Percentiles rank a stretch among this genome's conserved stretches.
phyloP scores from a whole-genome alignment of 768 basidiomycete species.

The Nevesoporus exiguus region DNA sequence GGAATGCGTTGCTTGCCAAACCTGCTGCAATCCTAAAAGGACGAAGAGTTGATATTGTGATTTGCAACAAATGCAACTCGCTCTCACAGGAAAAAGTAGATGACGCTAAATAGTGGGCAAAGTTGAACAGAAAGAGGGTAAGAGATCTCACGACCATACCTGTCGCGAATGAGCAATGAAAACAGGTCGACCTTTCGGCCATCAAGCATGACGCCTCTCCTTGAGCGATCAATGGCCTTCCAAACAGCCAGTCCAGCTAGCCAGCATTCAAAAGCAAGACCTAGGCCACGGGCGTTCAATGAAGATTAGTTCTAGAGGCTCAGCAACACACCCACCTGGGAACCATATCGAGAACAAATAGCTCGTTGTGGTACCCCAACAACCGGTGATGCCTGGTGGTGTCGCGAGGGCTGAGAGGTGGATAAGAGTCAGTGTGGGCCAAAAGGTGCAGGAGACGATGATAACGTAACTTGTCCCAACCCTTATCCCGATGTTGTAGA shows the following conservation, averaged over 20 bases:
- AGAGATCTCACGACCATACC: not conserved
- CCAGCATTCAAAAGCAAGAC: constrained; percentile 1
- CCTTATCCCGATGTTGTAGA: not conserved
- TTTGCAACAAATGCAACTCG: too few relatives aligned
- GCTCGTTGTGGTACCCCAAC: not conserved
- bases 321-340: not conserved
- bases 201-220: not conserved
- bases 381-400: not conserved
- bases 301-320: too few relatives aligned
- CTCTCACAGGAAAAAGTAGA: not conserved
- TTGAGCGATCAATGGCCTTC: not conserved
- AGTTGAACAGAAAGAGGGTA: not conserved
- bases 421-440: not conserved
- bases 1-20: not conserved
- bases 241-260: not conserved
- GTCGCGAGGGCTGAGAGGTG: not conserved
- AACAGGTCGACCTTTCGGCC: not conserved
- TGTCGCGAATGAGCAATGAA: not conserved
- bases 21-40: not conserved
- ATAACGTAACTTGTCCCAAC: not conserved
- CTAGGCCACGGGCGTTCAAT: not conserved
- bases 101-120: not conserved
- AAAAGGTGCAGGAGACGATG: too few relatives aligned
- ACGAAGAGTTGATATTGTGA: not conserved
- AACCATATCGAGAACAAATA: constrained; percentile 1